Evolutionary conservation across 2,329 filamentous ascomycete species (phyloP).

Genomic region (Trematosphaeria pertusa): DNA sequence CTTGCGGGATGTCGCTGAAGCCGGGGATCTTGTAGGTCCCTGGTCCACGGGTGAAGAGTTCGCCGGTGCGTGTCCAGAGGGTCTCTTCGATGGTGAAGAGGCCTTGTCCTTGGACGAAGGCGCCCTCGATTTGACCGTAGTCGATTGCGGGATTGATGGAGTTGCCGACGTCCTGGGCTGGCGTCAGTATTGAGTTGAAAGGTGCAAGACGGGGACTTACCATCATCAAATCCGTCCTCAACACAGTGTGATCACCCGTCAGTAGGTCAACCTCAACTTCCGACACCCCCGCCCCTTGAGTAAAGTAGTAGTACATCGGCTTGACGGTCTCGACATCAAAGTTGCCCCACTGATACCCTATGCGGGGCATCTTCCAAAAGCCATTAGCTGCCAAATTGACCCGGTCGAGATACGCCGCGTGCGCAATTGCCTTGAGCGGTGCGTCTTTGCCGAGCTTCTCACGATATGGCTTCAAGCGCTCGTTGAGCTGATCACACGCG

Average conservation of each 20-base stretch:
- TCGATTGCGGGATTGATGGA: conserved; percentile 80
- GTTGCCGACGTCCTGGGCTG: conserved; percentile 73
- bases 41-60: conserved; percentile 68
- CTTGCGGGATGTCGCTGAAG: conserved; percentile 84
- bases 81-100: conserved; percentile 80
- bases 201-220: conserved; percentile 16
- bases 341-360: conserved; percentile 85
- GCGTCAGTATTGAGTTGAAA: conserved; percentile 8
- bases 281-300: conserved; percentile 79
- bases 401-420: conserved; percentile 91
- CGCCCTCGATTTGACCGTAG: conserved; percentile 83
- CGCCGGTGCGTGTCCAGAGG: conserved; percentile 70
- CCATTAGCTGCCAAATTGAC: conserved; percentile 95
- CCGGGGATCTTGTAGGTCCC: conserved; percentile 87
- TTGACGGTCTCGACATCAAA: conserved; percentile 42
- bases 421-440: conserved; percentile 83
- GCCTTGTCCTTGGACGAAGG: conserved; percentile 79
- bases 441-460: conserved; percentile 79
- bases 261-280: conserved; percentile 93
- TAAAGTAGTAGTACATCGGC: conserved; percentile 98
- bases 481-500: conserved; percentile 87
- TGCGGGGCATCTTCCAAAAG: conserved; percentile 96
- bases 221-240: conserved; percentile 93
- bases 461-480: conserved; percentile 81
- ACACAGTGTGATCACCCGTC: conserved; percentile 89